A percentile compares a stretch with the other conserved stretches of the same genome.
These are phyloP conservation scores for Physcomitrium patens DNA, from an alignment of 225 moss, liverwort and hornwort species.

Conservation along the genomic window DNA sequence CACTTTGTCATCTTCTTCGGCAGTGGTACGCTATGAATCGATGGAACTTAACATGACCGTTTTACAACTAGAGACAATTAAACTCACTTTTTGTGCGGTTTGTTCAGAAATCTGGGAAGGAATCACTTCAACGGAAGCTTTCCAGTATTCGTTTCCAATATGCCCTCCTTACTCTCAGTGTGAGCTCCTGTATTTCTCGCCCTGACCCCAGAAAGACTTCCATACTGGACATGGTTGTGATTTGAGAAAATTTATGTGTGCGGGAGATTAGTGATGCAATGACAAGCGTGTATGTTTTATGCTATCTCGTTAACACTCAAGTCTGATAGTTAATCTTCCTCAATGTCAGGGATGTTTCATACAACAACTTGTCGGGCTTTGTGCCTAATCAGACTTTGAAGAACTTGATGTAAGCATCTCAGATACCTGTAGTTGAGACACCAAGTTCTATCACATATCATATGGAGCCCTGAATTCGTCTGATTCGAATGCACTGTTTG, in stretches of 20 bases:
- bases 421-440: background rate
- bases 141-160: constrained; percentile 53
- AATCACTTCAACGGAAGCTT: constrained; percentile 63
- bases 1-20: background rate
- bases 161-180: constrained; percentile 58
- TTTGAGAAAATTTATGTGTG: constrained; percentile 16
- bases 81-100: constrained; percentile 4
- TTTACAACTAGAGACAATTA: background rate
- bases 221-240: background rate
- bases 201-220: constrained; percentile 8
- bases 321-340: constrained; percentile 15
- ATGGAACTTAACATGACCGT: background rate
- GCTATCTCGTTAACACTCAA: constrained; percentile 7
- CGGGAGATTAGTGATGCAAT: background rate
- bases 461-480: no score
- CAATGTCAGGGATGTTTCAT: constrained; percentile 68
- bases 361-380: constrained; percentile 80
- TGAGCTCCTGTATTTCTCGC: constrained; percentile 21
- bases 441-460: background rate
- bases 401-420: constrained; percentile 63
- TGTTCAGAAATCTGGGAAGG: constrained; percentile 52
- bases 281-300: background rate
- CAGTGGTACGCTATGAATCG: background rate
- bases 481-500: background rate
- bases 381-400: constrained; percentile 66